Evolutionary conservation across 2,329 filamentous ascomycete genomes (phyloP).

Genomic region (Ceratocystis cacaofunesta): DNA sequence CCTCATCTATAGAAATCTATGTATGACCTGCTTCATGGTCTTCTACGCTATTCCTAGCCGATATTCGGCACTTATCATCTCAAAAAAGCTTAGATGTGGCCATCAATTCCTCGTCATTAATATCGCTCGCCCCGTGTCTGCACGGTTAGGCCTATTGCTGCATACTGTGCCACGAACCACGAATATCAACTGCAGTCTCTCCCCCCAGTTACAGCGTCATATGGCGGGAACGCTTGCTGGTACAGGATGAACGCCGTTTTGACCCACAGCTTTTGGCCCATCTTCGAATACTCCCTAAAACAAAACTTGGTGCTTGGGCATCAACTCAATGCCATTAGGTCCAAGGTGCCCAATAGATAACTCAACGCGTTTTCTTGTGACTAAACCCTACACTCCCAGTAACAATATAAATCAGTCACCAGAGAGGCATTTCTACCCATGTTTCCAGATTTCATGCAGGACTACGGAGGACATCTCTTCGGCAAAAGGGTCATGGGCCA

Average conservation of each 20-base stretch:
- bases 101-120: slow-evolving; percentile 1
- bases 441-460: no score
- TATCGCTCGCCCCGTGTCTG: background rate
- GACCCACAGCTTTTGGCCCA: background rate
- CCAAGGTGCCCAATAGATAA: no score
- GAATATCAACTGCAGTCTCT: background rate
- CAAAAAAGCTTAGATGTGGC: background rate
- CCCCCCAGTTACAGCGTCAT: background rate
- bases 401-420: no score
- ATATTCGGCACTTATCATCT: background rate
- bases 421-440: no score
- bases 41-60: background rate
- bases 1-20: background rate
- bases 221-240: background rate
- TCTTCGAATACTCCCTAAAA: background rate
- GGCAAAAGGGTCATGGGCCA: no score
- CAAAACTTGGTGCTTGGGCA: no score
- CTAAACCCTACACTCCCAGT: no score
- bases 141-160: background rate
- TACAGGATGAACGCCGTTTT: background rate
- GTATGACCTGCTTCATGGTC: background rate
- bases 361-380: no score
- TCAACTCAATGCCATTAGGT: no score
- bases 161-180: background rate
- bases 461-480: no score